Conservation (phyloP, 1,139 yeast species). For the Taiozyma sp. region DNA sequence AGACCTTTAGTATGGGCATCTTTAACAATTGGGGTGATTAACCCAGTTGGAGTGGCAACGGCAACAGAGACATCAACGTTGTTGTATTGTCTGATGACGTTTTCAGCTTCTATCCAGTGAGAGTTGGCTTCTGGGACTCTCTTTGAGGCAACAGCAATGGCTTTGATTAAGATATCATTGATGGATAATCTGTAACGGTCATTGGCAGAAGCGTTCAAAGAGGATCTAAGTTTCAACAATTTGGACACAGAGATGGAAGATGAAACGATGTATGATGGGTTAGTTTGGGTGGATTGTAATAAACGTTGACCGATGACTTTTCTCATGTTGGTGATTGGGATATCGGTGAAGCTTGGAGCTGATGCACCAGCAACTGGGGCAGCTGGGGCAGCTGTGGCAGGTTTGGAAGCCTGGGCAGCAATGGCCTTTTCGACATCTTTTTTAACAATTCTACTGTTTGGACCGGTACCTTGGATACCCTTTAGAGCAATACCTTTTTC, state of each 20-base stretch:
- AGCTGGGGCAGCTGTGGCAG: slow-evolving; percentile 40
- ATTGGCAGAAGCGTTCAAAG: slow-evolving; percentile 79
- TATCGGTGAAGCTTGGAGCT: slow-evolving; percentile 61
- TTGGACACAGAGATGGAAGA: slow-evolving; percentile 83
- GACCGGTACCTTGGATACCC: slow-evolving; percentile 88
- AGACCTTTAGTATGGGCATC: slow-evolving; percentile 87
- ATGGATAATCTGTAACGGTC: slow-evolving; percentile 90
- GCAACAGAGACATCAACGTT: slow-evolving; percentile 97
- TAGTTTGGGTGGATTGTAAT: slow-evolving; percentile 74
- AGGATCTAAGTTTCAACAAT: slow-evolving; percentile 85
- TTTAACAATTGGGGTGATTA: slow-evolving; percentile 92
- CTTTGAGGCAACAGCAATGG: slow-evolving; percentile 82
- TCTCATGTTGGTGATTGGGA: slow-evolving; percentile 89
- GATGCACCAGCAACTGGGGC: slow-evolving; percentile 39
- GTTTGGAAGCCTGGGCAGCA: slow-evolving; percentile 37
- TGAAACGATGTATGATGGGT: slow-evolving; percentile 91
- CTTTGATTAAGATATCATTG: slow-evolving; percentile 92
- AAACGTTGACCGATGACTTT: slow-evolving; percentile 89
- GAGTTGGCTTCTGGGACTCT: slow-evolving; percentile 94
- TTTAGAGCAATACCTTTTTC: slow-evolving; percentile 88
- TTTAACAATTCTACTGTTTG: slow-evolving; percentile 89
- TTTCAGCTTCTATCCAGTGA: slow-evolving; percentile 86
- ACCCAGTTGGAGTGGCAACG: slow-evolving; percentile 96
- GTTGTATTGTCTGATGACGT: slow-evolving; percentile 86
- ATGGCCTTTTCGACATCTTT: slow-evolving; percentile 76